Base-by-base conservation (phyloP, 2,329 filamentous ascomycete genomes). In the Mollisia scopiformis region DNA sequence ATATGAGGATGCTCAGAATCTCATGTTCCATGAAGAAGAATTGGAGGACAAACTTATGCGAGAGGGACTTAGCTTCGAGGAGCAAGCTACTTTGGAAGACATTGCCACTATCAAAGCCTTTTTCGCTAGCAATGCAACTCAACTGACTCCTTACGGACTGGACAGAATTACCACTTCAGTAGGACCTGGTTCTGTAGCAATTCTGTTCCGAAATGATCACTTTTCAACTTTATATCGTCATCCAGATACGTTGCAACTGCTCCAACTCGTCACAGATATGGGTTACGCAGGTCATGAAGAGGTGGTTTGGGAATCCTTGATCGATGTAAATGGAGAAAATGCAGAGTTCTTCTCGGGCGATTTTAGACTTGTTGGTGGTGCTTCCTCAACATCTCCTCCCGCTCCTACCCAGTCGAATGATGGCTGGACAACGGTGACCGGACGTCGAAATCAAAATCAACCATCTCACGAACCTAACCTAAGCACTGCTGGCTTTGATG, bases 181-280 rank as follows among this genome's bases (percentile, higher is more conserved):
- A 59, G 79, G 84, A 13, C 89, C 92, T 1, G 94, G 93, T 1
- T 87, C 90, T 1, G 86, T 97, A 63, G 92, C 92, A 0, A 98
- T 99, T 53, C 77, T 99, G 1, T 99, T 99, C 79, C 87, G 95
- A 27, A 99, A 99, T 70, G 94, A 99, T 72, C 95, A 99, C 74
- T 99, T 99, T 72, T 93, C 92, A 43, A 98, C 94, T 0, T 76
- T 99, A 0, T 97, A 96, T 76, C 92, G 93, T 62, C 92, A 98
- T 69, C 92, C 94, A 0, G 80, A 88, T 47, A 92, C 88, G 0
- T 82, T 86, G 41, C 84, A 91, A 66, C 82, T 98, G 1, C 85
- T 94, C 65, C 92, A 91, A 0, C 79, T 99, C 2, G 93, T 99
- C 14, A 98, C 95, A 0, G 95, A 99, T 73, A 90, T 92, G 27